A percentile compares a stretch with the other conserved stretches of the same genome.
These are phyloP conservation scores for Acanthamoeba polyphaga DNA, from an alignment of 208 protist species.

Conservation along the genomic window DNA sequence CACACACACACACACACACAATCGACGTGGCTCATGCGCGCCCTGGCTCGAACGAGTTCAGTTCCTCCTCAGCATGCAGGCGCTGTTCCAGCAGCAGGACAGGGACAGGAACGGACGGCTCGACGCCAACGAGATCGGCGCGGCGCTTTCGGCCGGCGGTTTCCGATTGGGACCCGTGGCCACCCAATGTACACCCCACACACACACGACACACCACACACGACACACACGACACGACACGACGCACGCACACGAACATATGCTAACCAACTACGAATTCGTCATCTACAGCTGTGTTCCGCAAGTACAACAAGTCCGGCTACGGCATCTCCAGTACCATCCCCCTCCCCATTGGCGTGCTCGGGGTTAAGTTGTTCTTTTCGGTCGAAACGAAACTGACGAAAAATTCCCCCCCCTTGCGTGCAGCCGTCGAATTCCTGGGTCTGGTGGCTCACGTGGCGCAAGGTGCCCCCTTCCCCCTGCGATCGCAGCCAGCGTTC, in stretches of 20 bases:
- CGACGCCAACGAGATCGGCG: not conserved
- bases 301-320: conserved; percentile 16
- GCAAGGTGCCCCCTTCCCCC: not conserved
- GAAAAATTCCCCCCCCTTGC: no score
- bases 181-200: not conserved
- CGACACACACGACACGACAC: not conserved
- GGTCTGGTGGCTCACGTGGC: conserved; percentile 32
- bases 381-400: no score
- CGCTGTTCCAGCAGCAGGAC: conserved; percentile 26
- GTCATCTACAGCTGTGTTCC: not conserved
- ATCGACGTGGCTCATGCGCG: no score
- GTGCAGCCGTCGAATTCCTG: conserved; percentile 21
- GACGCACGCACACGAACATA: not conserved
- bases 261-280: not conserved
- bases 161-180: not conserved
- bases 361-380: not conserved
- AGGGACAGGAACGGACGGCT: conserved; percentile 15
- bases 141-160: conserved; percentile 1
- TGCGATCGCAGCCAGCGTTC: not conserved
- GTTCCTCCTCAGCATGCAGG: conserved; percentile 51
- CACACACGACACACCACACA: not conserved
- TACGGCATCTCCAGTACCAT: conserved; percentile 9
- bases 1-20: no score
- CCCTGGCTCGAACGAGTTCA: not conserved
- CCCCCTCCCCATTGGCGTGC: not conserved